Base-by-base conservation (phyloP, 192 early-diverging fungal species). In the Linnemannia zychae region DNA sequence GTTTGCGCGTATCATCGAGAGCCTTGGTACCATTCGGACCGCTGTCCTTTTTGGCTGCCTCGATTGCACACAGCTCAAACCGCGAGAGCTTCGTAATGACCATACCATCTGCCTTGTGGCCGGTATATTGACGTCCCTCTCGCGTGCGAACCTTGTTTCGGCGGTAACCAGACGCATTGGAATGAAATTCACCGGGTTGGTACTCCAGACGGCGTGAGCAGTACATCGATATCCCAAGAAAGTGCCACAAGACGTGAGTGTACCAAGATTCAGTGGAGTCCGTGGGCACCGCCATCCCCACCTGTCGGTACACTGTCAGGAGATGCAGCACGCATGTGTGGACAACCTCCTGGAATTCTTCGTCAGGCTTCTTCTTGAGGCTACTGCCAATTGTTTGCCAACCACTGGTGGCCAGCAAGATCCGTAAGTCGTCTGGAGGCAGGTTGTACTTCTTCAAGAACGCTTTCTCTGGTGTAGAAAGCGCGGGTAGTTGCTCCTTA, bases 101-200 rank as follows among this genome's bases (percentile, higher is more conserved):
- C 34, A 67, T 36, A 34, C 66, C 66, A 67, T 67, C 66, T 6
- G 34, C 66, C 66, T 67, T 67, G 66, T 34, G 66, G 66, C 24
- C 66, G 15, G 24, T 31, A 31, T 34, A 67, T 15, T 67, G 66
- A 31, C 66, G 6, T 36, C 28, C 66, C 3, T 67, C 28, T 67
- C 28, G n/a, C 5, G 66, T 4, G 2, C 66, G 24, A 67, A 28
- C 66, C 66, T 34, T 28, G 66, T 67, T 67, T 31, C 33, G 66
- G 28, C 66, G 24, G 34, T 67, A 31, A 6, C n/a, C 34, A 4
- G 66, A 67, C 28, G 66, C 66, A 57, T 3, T 18, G 3, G 53
- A 57, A 13, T 57, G 53, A 9, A 57, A 3, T 13, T 24, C 53
- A 13, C 20, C 17, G 6, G 13, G 40, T 3, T 9, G 40, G 9